phyloP scores from a whole-genome alignment of 164 flowering plant genomes.

The Magnolia officinalis region DNA sequence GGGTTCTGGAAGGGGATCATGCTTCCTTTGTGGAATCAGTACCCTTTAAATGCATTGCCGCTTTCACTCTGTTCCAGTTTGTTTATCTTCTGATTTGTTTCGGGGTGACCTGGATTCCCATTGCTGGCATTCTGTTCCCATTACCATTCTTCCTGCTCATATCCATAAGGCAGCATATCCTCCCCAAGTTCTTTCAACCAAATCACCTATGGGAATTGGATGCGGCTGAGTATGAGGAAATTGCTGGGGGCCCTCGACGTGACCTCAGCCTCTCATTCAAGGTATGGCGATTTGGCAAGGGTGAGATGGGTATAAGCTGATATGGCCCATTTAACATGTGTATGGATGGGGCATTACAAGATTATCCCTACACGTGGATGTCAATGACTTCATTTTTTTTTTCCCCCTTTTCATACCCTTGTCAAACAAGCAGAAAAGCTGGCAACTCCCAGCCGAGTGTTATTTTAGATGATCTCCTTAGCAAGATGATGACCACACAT shows the following conservation, averaged over 20 bases:
- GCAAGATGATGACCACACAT: neutral
- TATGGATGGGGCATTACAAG: neutral
- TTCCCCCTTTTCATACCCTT: no score
- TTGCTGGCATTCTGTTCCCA: constrained; percentile 82
- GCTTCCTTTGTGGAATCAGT: constrained; percentile 72
- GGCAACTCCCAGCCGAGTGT: no score
- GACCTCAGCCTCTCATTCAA: constrained; percentile 27
- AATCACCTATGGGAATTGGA: constrained; percentile 63
- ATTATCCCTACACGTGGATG: neutral
- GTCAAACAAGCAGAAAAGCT: no score
- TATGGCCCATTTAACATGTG: neutral
- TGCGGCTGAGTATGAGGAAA: constrained; percentile 82
- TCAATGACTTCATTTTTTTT: neutral
- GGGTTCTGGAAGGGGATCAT: constrained; percentile 55
- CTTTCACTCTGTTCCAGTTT: constrained; percentile 60
- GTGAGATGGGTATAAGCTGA: no score
- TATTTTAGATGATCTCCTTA: neutral
- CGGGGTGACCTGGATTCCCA: constrained; percentile 86
- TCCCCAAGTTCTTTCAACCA: constrained; percentile 59
- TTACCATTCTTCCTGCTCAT: constrained; percentile 77
- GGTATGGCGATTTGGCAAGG: constrained; percentile 21
- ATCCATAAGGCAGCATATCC: constrained; percentile 51
- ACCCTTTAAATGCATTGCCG: constrained; percentile 53
- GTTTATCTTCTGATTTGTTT: constrained; percentile 57
- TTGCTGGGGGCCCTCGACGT: constrained; percentile 41